Base-by-base conservation (phyloP, 805 yeast genomes). In the Candida krabiensis region DNA sequence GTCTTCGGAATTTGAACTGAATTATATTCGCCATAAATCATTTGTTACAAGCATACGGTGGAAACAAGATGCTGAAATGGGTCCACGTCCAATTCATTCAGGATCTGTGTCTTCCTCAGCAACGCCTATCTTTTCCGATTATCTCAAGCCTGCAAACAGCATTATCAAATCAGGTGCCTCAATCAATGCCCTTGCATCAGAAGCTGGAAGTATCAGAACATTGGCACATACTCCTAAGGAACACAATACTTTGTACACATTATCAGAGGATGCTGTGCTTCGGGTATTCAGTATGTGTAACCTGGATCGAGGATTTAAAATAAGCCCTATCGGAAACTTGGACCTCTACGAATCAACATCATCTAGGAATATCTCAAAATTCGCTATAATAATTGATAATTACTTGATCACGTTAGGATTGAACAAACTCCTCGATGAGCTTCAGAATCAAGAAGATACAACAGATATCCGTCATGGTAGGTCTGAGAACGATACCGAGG, bases 281-380 rank as follows among this genome's bases (percentile, higher is more conserved):
- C 67, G 88, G 19, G 72, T 84, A 0, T 88, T 90, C 86, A 74
- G 84, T 0, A 74, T 83, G 14, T 78, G 73, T 56, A 84, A 80
- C 44, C 62, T 70, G 37, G 80, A 75, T 26, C 74, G 73, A n/a
- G 79, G 75, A 27, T 75, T 72, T 38, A 73, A 72, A 30, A 69
- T 81, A 15, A 79, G 70, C 43, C 64, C 68, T 31, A 80, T 86
- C 79, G 83, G 82, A 1, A 61, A 72, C 4, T 44, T 67, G 25
- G 66, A 68, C 41, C 48, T 67, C n/a, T 47, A 47, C 30, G 54
- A 54, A 9, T 51, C 43, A 1, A 29, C 30, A 2, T 33, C 45
- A 4, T 13, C 19, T 1, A 37, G 37, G 26, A 32, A 21, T 4
- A 34, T 44, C 43, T 23, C 52, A 11, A 47, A 55, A 24, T 58